Conservation (phyloP, 345 rosid genomes). For the Populus tremula region DNA sequence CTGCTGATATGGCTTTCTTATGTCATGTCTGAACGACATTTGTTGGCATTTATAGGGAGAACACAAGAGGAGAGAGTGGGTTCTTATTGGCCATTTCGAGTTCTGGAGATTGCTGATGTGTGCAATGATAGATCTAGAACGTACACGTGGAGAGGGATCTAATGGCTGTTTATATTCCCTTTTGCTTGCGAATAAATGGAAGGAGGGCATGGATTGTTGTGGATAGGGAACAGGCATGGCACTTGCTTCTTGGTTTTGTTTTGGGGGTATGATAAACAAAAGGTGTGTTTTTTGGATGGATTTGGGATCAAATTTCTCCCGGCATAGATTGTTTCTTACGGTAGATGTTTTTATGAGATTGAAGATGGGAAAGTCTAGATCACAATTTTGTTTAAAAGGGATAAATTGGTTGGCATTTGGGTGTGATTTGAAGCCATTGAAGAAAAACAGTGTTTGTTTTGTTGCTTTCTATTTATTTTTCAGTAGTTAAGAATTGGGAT, state of each 20-base stretch:
- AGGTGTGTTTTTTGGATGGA: constrained; percentile 46
- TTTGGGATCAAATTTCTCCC: constrained; percentile 18
- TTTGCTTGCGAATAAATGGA: neutral
- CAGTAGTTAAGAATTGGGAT: no score
- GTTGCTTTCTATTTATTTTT: neutral
- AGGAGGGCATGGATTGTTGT: neutral
- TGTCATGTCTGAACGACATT: neutral
- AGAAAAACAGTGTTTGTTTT: neutral
- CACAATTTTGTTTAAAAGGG: constrained; percentile 21
- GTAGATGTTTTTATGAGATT: neutral
- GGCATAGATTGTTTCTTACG: neutral
- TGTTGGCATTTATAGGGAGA: constrained; percentile 32
- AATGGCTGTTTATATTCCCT: neutral
- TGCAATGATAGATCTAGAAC: constrained; percentile 23
- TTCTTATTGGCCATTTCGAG: constrained; percentile 24
- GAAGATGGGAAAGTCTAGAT: constrained; percentile 4
- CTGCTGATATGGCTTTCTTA: neutral
- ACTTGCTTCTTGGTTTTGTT: constrained; percentile 1
- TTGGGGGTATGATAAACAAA: neutral
- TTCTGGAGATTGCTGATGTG: constrained; percentile 42
- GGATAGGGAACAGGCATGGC: constrained; percentile 1
- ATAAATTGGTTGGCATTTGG: constrained; percentile 13
- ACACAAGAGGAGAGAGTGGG: neutral
- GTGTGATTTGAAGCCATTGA: neutral
- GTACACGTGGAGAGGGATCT: constrained; percentile 46